phyloP scores from a whole-genome alignment of 768 basidiomycete genomes.

The Dendrothele bispora region DNA sequence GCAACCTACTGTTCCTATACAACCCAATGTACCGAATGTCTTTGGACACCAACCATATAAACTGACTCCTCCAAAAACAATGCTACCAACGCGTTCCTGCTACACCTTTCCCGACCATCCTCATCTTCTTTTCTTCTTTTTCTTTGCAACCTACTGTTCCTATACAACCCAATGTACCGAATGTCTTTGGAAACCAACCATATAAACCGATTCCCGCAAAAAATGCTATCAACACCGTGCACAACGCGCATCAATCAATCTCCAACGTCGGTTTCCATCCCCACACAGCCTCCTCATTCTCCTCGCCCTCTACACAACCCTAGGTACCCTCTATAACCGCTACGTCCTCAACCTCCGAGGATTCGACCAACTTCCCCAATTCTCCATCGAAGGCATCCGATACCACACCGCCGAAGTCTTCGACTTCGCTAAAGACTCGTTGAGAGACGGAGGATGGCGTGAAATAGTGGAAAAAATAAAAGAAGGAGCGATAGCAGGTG shows the following conservation, averaged over 20 bases:
- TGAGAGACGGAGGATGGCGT: too few relatives aligned
- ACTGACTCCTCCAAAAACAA: neutral
- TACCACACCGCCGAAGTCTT: constrained; percentile 45
- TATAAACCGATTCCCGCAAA: neutral
- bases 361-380: constrained; percentile 70
- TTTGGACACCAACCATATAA: neutral
- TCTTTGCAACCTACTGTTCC: neutral
- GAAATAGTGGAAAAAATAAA: constrained; percentile 19
- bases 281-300: constrained; percentile 50
- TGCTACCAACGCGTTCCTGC: too few relatives aligned
- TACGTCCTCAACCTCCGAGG: constrained; percentile 73
- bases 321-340: constrained; percentile 76
- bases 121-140: too few relatives aligned
- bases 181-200: neutral
- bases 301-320: constrained; percentile 62
- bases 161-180: constrained; percentile 1
- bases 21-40: neutral
- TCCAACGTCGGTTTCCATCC: neutral
- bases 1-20: constrained; percentile 1
- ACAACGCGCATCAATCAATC: neutral
- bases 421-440: too few relatives aligned
- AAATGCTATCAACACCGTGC: neutral
- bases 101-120: constrained; percentile 13
- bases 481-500: constrained; percentile 23
- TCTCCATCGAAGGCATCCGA: constrained; percentile 50